Evolutionary conservation across 169 alveolate species (phyloP), one percentile per base, ranked within the genome.

Genomic region (Eimeria tenella): DNA sequence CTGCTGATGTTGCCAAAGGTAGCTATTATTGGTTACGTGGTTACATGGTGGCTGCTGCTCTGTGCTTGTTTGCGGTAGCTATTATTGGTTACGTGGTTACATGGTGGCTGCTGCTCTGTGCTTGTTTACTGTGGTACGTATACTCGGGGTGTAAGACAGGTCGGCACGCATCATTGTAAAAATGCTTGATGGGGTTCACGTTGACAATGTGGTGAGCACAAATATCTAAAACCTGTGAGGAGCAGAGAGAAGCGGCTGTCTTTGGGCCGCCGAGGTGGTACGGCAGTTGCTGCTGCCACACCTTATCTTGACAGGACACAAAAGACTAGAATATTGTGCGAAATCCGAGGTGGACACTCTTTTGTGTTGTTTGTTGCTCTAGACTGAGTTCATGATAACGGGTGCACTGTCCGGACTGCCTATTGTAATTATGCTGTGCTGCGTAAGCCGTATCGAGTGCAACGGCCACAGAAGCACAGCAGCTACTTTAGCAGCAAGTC

Each of bases 181-280:
- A 25, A 10, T 55, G 56, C 82, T 0, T 31, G 42, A 31, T 31
- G 82, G 56, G 56, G 82, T 31, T 55, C 42, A 31, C 82, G 42
- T 71, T 71, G 82, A 53, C 56, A 21, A 9, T n/a, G n/a, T 17
- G 0, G 77, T 25, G 56, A 55, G 3, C 23, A 71, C 82, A 10
- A 4, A 8, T 71, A 21, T 71, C 82, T 71, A 71, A 71, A 71
- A 31, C 82, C 5, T 13, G 53, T 23, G 58, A 9, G 56, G 15
- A 71, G 82, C 82, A 71, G 53, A 31, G 42, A 71, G 82, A 10
- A 31, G 82, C 82, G 9, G 82, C 82, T 11, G 15, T 5, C 82
- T 71, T 31, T 52, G 25, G 13, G 23, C 52, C 52, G 79, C 9
- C 31, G 42, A 31, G 42, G 42, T 31, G 42, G 42, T 31, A 31